Evolutionary conservation across 306 rosid genomes (phyloP), one percentile per base, ranked within the genome.

Genomic region (Rosa multiflora): DNA sequence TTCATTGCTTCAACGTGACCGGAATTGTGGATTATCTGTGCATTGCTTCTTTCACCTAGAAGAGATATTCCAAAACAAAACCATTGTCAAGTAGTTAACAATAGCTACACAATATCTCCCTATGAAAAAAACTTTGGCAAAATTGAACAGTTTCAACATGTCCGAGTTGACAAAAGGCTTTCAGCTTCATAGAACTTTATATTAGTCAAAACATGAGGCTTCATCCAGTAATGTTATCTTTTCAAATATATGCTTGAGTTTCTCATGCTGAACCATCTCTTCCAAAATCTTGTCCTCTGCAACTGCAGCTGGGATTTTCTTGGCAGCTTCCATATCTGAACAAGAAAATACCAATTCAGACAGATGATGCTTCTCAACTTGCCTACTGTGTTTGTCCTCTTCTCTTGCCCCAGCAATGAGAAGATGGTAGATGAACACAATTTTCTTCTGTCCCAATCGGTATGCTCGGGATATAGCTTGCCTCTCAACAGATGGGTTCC

Each of bases 401-500:
- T 91, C 93, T 81, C 63, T 83, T 73, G 93, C 74, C 63, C 89
- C 87, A 0, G 83, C 74, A 0, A 91, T 59, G 37, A 91, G 83
- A 11, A 91, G 87, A 64, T 84, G 90, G 69, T 89, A 91, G 12
- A 84, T 76, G 66, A 80, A 77, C 15, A 91, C 97, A 46, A 83
- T 10, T 48, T 81, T 88, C 67, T 78, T 76, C 79, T 91, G 97
- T 20, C 97, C 97, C 8, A 88, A 78, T 62, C 97, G 71, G 73
- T 86, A 86, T 5, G 97, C 93, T 4, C 97, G 88, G 5, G 84
- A 80, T 47, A 90, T 82, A 2, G 93, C 97, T 83, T 91, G 97
- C 79, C 87, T 64, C 74, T 89, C 93, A 9, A 89, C 90, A 0
- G 97, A 88, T 2, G 93, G 97, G 70, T 91, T 91, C 97, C 97